phyloP scores from a whole-genome alignment of 345 rosid genomes.

The Physaria fendleri region DNA sequence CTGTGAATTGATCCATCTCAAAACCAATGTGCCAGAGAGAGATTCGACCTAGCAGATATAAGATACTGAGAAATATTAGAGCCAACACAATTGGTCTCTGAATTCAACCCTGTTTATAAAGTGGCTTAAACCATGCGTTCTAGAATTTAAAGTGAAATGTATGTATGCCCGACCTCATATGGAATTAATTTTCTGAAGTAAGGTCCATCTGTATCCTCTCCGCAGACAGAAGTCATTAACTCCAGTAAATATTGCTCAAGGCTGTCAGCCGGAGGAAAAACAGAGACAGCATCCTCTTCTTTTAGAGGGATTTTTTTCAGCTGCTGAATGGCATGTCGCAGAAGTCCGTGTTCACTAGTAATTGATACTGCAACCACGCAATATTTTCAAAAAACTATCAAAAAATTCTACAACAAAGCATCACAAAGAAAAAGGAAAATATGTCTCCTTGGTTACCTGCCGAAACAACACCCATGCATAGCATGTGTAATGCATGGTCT shows the following conservation, averaged over 20 bases:
- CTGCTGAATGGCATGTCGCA: slow-evolving; percentile 84
- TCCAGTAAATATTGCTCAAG: slow-evolving; percentile 79
- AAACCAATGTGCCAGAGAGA: slow-evolving; percentile 81
- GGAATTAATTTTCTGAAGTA: slow-evolving; percentile 59
- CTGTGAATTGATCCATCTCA: slow-evolving; percentile 96
- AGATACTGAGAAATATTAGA: not conserved
- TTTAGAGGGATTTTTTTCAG: slow-evolving; percentile 77
- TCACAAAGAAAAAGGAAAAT: not conserved
- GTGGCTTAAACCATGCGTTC: slow-evolving; percentile 6
- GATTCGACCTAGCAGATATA: slow-evolving; percentile 61
- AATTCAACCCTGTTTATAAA: not conserved
- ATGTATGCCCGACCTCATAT: slow-evolving; percentile 62
- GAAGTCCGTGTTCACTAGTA: slow-evolving; percentile 68
- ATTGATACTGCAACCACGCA: slow-evolving; percentile 62
- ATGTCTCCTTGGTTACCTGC: slow-evolving; percentile 53
- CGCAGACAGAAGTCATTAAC: slow-evolving; percentile 53
- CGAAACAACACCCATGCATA: slow-evolving; percentile 86
- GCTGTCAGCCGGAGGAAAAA: slow-evolving; percentile 82
- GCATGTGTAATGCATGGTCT: slow-evolving; percentile 92
- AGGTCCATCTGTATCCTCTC: slow-evolving; percentile 53
- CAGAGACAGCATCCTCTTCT: slow-evolving; percentile 92
- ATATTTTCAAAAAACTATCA: slow-evolving; percentile 18
- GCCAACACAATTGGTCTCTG: slow-evolving; percentile 1
- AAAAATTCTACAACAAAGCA: slow-evolving; percentile 1
- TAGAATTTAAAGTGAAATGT: slow-evolving; percentile 4